phyloP scores from a whole-genome alignment of 106 monocot species.

The Dioscorea zingiberensis region DNA sequence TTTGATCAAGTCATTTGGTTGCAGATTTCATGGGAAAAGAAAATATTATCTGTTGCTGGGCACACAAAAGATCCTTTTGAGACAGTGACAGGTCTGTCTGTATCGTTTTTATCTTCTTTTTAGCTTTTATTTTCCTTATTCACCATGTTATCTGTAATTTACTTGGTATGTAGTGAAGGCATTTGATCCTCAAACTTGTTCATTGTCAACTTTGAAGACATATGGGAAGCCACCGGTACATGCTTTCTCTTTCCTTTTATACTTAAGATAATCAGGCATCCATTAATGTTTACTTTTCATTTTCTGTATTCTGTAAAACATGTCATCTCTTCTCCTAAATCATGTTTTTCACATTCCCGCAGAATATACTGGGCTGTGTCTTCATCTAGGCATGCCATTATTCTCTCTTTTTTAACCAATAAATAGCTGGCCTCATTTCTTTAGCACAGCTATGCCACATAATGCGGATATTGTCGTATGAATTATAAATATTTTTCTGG shows the following conservation, averaged over 20 bases:
- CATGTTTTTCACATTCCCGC: too few relatives aligned
- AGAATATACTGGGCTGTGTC: too few relatives aligned
- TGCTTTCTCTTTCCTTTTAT: not conserved
- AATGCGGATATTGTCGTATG: too few relatives aligned
- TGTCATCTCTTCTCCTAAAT: too few relatives aligned
- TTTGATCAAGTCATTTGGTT: constrained; percentile 9
- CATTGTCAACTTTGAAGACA: constrained; percentile 82
- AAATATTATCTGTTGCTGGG: constrained; percentile 80
- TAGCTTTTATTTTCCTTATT: not conserved
- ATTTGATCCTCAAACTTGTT: constrained; percentile 81
- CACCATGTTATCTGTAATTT: constrained; percentile 3
- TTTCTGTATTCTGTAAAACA: too few relatives aligned
- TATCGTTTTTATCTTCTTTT: not conserved
- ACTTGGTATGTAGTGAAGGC: constrained; percentile 65
- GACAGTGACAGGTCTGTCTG: constrained; percentile 62
- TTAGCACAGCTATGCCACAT: too few relatives aligned
- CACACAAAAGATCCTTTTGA: constrained; percentile 97
- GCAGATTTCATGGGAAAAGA: constrained; percentile 82
- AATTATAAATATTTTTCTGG: too few relatives aligned
- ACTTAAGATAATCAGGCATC: too few relatives aligned
- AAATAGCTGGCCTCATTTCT: too few relatives aligned
- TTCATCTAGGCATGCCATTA: too few relatives aligned
- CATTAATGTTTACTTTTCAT: too few relatives aligned
- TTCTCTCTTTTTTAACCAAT: too few relatives aligned
- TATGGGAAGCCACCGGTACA: constrained; percentile 95